Evolutionary conservation across 2,329 filamentous ascomycete species (phyloP), one percentile per base, ranked within the genome.

Genomic region (Cryoendolithus antarcticus): DNA sequence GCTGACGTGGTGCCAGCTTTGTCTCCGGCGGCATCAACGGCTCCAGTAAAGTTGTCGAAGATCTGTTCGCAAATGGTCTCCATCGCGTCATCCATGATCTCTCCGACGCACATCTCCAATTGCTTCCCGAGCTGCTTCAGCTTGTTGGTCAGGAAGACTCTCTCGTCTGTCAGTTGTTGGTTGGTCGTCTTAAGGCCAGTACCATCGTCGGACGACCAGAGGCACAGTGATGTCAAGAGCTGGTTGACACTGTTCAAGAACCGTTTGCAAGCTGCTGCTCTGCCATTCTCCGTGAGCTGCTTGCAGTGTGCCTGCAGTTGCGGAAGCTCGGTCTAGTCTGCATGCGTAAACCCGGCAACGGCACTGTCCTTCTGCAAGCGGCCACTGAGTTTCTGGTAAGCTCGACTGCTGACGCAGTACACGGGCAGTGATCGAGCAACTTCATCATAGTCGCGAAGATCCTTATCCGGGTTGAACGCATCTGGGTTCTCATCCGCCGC

Each of bases 381-480:
- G 1, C 71, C 73, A 30, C 63, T 61, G n/a, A 81, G 56, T 48
- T 75, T 74, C 47, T 82, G 75, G 39, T 78, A 82, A 0, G 70
- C 75, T 33, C 71, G 62, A 34, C 71, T 73, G 41, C 72, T 77
- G 10, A 81, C 72, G 44, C 76, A 81, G 49, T 80, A 82, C 2
- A 82, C 75, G 0, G 75, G 70, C 1, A 82, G 60, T 1, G 61
- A 63, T 6, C 55, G 55, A 0, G 72, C 74, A 6, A 80, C 65
- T 32, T 72, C 56, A 0, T 72, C 65, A 38, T 81, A 81, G 48
- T 80, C 68, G 7, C 74, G 65, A 2, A 62, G 33, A 5, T 76
- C 69, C n/a, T 66, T 50, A 2, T 71, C 65, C 0, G 72, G 71
- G 44, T 77, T 59, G 46, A 76, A 77, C 6, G 62, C 62, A 1